Evolutionary conservation across 495 filamentous ascomycete genomes (phyloP).

Genomic region (Lophiostoma macrostomum): DNA sequence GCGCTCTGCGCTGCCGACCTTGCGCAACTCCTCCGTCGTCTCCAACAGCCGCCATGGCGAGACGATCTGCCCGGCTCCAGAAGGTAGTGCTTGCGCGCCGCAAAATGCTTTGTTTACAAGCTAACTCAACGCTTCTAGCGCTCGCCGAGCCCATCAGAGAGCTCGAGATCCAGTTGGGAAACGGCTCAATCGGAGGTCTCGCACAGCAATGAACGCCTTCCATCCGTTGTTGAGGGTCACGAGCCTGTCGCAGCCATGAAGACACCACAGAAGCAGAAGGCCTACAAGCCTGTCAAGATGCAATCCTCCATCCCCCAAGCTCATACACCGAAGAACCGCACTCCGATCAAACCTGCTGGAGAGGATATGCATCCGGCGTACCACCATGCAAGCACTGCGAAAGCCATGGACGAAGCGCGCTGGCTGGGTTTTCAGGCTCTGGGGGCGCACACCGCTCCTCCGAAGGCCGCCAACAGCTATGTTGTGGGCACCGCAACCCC

Average conservation of each 20-base stretch:
- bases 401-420: conserved; percentile 41
- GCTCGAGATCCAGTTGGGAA: conserved; percentile 16
- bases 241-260: conserved; percentile 10
- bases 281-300: not conserved
- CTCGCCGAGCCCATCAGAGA: conserved; percentile 13
- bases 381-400: conserved; percentile 40
- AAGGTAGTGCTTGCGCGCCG: not conserved
- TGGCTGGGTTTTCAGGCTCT: conserved; percentile 39
- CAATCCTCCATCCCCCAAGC: conserved; percentile 12
- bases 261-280: conserved; percentile 12
- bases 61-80: conserved; percentile 22
- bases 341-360: conserved; percentile 36
- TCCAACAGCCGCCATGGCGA: conserved; percentile 9
- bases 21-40: not conserved
- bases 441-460: conserved; percentile 40
- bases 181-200: conserved; percentile 11
- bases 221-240: conserved; percentile 6
- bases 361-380: conserved; percentile 42
- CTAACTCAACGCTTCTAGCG: conserved; percentile 17
- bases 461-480: conserved; percentile 28
- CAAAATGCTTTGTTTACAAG: conserved; percentile 5
- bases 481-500: conserved; percentile 36
- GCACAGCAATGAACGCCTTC: conserved; percentile 11
- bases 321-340: conserved; percentile 36
- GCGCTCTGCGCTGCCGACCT: not conserved